These are phyloP conservation scores for Coemansia sp. DNA, from an alignment of 192 early-diverging fungal species.

Conservation along the genomic window DNA sequence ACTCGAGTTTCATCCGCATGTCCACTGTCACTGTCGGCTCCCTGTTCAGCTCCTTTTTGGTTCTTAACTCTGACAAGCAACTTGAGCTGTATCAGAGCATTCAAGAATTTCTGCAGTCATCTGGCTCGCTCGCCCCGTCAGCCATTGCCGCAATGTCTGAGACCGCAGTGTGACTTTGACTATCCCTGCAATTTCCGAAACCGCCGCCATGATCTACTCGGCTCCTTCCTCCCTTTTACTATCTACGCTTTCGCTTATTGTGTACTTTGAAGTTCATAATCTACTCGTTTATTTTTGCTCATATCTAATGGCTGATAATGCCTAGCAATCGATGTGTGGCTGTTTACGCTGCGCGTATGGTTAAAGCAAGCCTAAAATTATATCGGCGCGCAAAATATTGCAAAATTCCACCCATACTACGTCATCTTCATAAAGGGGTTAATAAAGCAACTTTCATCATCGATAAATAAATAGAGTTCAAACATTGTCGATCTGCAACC, in stretches of 20 bases:
- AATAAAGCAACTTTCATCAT: too few relatives aligned
- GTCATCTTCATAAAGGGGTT: too few relatives aligned
- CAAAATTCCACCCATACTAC: too few relatives aligned
- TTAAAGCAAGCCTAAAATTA: too few relatives aligned
- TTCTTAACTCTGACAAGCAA: slow-evolving; percentile 36
- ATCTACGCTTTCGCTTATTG: background rate
- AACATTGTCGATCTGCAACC: background rate
- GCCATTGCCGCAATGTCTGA: background rate
- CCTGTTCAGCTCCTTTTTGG: slow-evolving; percentile 48
- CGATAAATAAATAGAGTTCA: too few relatives aligned
- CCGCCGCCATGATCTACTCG: background rate
- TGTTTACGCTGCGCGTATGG: too few relatives aligned
- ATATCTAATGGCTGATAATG: background rate
- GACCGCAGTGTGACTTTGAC: background rate
- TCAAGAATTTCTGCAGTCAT: slow-evolving; percentile 55
- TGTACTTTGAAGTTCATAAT: slow-evolving; percentile 1
- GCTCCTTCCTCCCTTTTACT: background rate
- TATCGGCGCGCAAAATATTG: too few relatives aligned
- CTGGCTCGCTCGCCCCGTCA: slow-evolving; percentile 16
- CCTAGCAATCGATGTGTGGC: too few relatives aligned
- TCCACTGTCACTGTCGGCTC: slow-evolving; percentile 40
- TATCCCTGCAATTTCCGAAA: background rate
- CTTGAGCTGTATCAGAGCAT: slow-evolving; percentile 53
- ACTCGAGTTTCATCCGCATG: slow-evolving; percentile 80
- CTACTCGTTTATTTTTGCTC: background rate